Base-by-base conservation (phyloP, 2,329 filamentous ascomycete species). In the Achaetomium macrosporum region DNA sequence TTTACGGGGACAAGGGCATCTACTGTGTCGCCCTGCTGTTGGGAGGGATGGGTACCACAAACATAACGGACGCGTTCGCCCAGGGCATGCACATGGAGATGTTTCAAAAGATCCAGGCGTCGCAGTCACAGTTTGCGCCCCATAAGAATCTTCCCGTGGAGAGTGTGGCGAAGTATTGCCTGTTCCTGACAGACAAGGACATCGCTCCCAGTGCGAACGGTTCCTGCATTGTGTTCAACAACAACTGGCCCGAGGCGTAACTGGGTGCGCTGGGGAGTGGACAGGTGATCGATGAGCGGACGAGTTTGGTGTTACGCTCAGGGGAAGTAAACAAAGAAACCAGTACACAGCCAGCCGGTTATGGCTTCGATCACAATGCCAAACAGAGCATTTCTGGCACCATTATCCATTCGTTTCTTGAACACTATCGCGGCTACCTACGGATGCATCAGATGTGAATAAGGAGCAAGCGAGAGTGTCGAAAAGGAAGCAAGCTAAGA, bases 31-130 rank as follows among this genome's bases (percentile, higher is more conserved):
- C 73, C 1, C 64, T 82, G 54, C 65, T 79, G 57, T 68, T 79
- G 40, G 78, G 76, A 10, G 73, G 68, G n/a, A 81, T 82, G 75
- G 55, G 69, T 4, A 82, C 79, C 11, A 82, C 80, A 11, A 81
- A 82, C 56, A 81, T 83, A 46, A 59, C 54, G 2, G 73, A 76
- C 30, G 68, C 69, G 2, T 69, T 81, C 45, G 59, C 59, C 2
- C 50, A 51, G 13, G 68, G 68, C 6, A 48, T 69, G 48, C 67
- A 74, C 57, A 53, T 62, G 54, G 66, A 68, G 31, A 67, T 56
- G 48, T 68, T 66, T 58, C 56, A 53, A 30, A 51, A 63, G 51
- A 62, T 65, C 41, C 50, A 61, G 50, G 56, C 50, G 11, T 56
- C 59, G 5, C 58, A 64, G 45, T 66, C 66, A 5, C 65, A 66